These are phyloP conservation scores for Dissophora ornata DNA, from an alignment of 192 early-diverging fungal species.

Conservation along the genomic window DNA sequence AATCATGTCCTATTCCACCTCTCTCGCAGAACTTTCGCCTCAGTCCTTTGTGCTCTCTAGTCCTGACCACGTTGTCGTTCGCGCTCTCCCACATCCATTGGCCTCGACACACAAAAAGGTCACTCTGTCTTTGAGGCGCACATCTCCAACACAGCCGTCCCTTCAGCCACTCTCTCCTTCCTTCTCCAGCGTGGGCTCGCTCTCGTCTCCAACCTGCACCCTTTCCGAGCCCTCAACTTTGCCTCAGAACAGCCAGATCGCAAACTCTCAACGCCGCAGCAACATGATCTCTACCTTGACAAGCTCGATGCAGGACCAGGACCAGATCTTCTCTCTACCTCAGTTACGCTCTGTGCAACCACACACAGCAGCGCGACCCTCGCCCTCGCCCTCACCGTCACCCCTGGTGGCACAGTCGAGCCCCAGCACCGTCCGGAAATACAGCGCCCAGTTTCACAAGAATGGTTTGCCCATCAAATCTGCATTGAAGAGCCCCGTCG, in stretches of 20 bases:
- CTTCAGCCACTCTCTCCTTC: background rate
- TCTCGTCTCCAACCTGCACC: background rate
- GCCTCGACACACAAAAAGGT: slow-evolving; percentile 50
- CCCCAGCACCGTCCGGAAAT: slow-evolving; percentile 3
- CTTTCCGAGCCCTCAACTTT: slow-evolving; percentile 16
- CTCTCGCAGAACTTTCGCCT: slow-evolving; percentile 25
- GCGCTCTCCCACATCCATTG: slow-evolving; percentile 37
- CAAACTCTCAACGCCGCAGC: slow-evolving; percentile 20
- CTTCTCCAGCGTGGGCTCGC: background rate
- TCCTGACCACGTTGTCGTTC: slow-evolving; percentile 40
- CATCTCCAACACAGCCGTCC: background rate
- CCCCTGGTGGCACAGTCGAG: too few species aligned
- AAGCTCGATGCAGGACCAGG: slow-evolving; percentile 17
- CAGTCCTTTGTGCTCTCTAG: slow-evolving; percentile 35
- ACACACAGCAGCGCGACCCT: slow-evolving; percentile 8
- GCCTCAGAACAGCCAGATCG: slow-evolving; percentile 27
- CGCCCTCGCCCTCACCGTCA: too few species aligned
- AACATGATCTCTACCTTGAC: slow-evolving; percentile 24
- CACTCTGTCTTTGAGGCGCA: slow-evolving; percentile 39
- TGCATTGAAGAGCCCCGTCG: slow-evolving; percentile 33
- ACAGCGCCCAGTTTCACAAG: slow-evolving; percentile 36
- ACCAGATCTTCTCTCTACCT: background rate
- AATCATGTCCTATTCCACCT: slow-evolving; percentile 37
- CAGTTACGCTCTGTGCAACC: background rate
- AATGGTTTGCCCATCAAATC: slow-evolving; percentile 50